Base-by-base conservation (phyloP, 306 rosid genomes). In the Dalbergia cochinchinensis region DNA sequence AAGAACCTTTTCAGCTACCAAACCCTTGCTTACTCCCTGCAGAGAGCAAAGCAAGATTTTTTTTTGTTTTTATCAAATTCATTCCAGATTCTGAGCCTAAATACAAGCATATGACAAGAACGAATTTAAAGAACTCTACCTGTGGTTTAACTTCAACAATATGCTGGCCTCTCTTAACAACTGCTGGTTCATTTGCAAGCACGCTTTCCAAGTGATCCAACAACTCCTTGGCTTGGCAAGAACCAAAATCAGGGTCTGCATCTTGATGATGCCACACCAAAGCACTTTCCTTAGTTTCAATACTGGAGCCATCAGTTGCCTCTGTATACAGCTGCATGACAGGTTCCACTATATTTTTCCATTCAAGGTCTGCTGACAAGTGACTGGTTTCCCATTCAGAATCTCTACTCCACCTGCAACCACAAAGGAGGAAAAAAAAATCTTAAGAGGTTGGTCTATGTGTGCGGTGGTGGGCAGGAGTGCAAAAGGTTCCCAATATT, bases 181-280 rank as follows among this genome's bases (percentile, higher is more conserved):
- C 73, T 35, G 91, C 93, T 2, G 97, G 98, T 57, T 92, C 96
- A 63, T 94, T 92, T 26, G 96, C 87, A 62, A 92, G 90, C 73
- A 89, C 94, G 59, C 87, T 89, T 78, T 90, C 96, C 65, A 94
- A 84, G 84, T 94, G 91, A 83, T 84, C 90, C 85, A 89, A 61
- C 83, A 94, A 79, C 63, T 94, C 96, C 76, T 89, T 92, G 58
- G 97, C 96, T 80, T 92, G 97, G 79, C 94, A 90, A 16, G 96
- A 94, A 64, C 97, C 96, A 77, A 94, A 94, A 78, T 88, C 92
- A 6, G 94, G 92, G 85, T 94, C 96, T 53, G 98, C 98, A 70
- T 90, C 95, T 83, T 89, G 96, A 77, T 94, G 94, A 79, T 90
- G 95, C 97, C 98, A 94, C 62, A 94, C 97, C 90, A 94, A 76